Base-by-base conservation (phyloP, 2,329 filamentous ascomycete genomes). In the Fusarium subtropicale region DNA sequence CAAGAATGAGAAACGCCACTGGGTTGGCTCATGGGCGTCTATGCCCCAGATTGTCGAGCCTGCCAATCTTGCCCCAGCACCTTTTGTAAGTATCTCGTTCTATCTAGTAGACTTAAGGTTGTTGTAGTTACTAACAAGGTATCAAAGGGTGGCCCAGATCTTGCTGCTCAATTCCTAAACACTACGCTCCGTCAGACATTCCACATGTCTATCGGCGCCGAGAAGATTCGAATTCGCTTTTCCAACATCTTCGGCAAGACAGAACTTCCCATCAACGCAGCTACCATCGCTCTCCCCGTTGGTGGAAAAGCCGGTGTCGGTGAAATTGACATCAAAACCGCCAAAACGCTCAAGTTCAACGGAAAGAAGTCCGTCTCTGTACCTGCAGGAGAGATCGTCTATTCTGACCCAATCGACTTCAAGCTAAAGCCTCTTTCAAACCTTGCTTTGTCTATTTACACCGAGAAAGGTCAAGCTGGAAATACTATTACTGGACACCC, bases 31-130 rank as follows among this genome's bases (percentile, higher is more conserved):
- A 36, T 69, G 66, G 66, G 60, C 66, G 0, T 61, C 61, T 0
- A 69, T 69, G 66, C 66, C 66, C 1, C 66, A 69, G 7, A 66
- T 67, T 8, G 66, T 67, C 15, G 66, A 69, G 36, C 44, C 57
- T 39, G 53, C 31, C 3, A 69, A 69, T 20, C 12, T 69, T 5
- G 66, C 66, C 4, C 66, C 66, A 1, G 38, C 66, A 18, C 66
- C 66, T 1, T 70, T 69, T 28, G 66, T 69, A 41, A 8, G 66
- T 66, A 13, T 6, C 16, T 7, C 7, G 3, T 9, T 26, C 4
- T 8, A n/a, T n/a, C n/a, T n/a, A n/a, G n/a, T n/a, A n/a, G n/a
- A n/a, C n/a, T 13, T 3, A 8, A 3, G 3, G 4, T 2, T 4
- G 1, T 1, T 2, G 2, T 7, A 2, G 0, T 8, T 28, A 13